Base-by-base conservation (phyloP, 768 basidiomycete species). In the Baorangia bicolor region DNA sequence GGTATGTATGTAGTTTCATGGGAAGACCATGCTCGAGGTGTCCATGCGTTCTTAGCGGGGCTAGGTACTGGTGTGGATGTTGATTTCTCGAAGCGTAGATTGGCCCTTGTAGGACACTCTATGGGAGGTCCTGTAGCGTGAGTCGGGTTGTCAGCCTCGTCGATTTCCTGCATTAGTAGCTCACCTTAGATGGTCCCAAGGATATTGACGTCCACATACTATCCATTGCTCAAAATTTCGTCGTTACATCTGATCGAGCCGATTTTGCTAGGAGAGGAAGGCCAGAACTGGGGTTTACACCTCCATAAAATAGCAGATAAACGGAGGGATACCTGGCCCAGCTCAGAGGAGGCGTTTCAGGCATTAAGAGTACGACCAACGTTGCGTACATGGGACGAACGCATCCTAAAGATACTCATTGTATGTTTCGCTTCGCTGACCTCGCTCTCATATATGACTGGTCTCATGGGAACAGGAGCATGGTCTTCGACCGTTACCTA, bases 211-310 rank as follows among this genome's bases (percentile, higher is more conserved):
- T 23, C 57, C 5, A 55, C 30, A 4, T 53, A 41, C 34, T 30
- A 16, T 30, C 60, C 51, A 5, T 20, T 20, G 21, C 30, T 62
- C 31, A 54, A 44, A 21, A 25, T 61, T 27, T 34, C 43, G 10
- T 59, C 57, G 5, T 45, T 56, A 4, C 57, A 61, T 25, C 30
- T 61, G 8, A 14, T 59, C 3, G 51, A 53, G 31, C 40, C 51
- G 11, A 10, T 13, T 16, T 14, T 53, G 10, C 0, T 49, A 5
- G 23, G 18, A 16, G 12, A 44, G 18, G 21, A 35, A 1, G 23
- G 10, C 7, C 11, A 25, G 38, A 16, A 37, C 0, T 51, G 13
- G 23, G n/a, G 23, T 8, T 20, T 8, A 2, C n/a, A 30, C 11
- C 34, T 50, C 2, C 2, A 11, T 5, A 4, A 21, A 5, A 11